Conservation (phyloP, 2,329 filamentous ascomycete species). For the Fusarium illudens region DNA sequence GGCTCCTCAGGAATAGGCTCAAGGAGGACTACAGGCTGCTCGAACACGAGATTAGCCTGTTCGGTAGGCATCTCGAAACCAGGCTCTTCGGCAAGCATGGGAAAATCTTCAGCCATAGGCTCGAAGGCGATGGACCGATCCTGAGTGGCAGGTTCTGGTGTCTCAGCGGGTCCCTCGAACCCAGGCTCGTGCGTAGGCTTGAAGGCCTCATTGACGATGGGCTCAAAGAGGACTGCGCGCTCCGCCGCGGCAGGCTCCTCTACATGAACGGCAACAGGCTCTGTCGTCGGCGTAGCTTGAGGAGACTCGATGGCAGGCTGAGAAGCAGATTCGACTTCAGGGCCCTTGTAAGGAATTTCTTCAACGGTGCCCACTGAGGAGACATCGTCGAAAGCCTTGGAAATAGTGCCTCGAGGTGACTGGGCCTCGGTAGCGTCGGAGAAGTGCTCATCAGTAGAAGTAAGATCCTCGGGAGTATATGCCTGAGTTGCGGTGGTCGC, state of each 20-base stretch:
- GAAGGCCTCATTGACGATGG: not conserved
- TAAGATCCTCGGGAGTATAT: slow-evolving; percentile 44
- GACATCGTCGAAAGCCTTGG: not conserved
- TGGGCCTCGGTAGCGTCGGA: slow-evolving; percentile 46
- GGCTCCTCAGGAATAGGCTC: not conserved
- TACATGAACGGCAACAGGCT: not conserved
- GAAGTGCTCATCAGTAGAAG: slow-evolving; percentile 49
- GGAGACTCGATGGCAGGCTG: not conserved
- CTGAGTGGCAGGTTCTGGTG: not conserved
- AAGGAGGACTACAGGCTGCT: not conserved
- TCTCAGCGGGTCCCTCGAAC: not conserved
- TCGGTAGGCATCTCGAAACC: not conserved
- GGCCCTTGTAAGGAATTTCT: slow-evolving; percentile 5
- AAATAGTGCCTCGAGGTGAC: slow-evolving; percentile 12
- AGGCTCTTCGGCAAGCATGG: not conserved
- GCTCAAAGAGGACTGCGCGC: not conserved
- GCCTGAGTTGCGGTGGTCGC: slow-evolving; percentile 36
- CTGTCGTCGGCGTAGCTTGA: not conserved
- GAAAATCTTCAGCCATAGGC: not conserved
- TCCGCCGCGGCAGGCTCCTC: not conserved
- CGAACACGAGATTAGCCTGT: not conserved
- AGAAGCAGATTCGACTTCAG: not conserved
- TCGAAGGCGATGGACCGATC: not conserved
- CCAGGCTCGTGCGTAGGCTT: not conserved
- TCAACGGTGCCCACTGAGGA: not conserved